Base-by-base conservation (phyloP, 352 stramenopile genomes). In the Stramenopiles sp. region DNA sequence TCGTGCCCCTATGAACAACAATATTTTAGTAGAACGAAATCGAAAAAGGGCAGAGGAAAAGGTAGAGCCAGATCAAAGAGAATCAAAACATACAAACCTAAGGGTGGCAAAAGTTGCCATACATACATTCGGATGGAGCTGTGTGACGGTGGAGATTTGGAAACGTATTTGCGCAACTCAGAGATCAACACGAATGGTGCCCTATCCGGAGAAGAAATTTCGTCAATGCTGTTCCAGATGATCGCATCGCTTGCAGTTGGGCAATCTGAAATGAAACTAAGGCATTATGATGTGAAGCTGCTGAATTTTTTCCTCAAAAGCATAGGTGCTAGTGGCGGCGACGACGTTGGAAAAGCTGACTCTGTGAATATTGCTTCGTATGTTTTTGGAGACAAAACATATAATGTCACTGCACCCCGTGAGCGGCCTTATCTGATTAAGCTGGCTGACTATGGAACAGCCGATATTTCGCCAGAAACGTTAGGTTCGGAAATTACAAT, bases 101-200 rank as follows among this genome's bases (percentile, higher is more conserved):
- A 76, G 80, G 14, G 75, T 84, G 67, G 67, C 85, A 30, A 76
- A 80, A 0, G 80, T 92, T 32, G 97, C 90, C 83, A 95, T 98
- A 87, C n/a, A n/a, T 98, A 97, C 84, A 98, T 98, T 81, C 89
- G 92, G 30, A 99, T 99, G 96, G 96, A 99, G 84, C 93, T 98
- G 8, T 99, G 96, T 84, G 88, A 93, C 75, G 88, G 93, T 67
- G 95, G 95, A 14, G 96, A 99, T 85, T 84, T 98, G 7, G 96
- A 99, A 87, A 88, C 97, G 67, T 97, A 95, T 80, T 91, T 99
- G 31, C 90, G 91, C 7, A 84, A 94, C 44, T 85, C 91, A 44
- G 83, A 96, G 7, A 83, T 89, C 82, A 86, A 84, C 7, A 7
- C 25, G 7, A 27, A 7, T 22, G 7, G 81, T 76, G 75, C 22